Evolutionary conservation across 148 eudicot species (phyloP).

Genomic region (Diospyros lotus): DNA sequence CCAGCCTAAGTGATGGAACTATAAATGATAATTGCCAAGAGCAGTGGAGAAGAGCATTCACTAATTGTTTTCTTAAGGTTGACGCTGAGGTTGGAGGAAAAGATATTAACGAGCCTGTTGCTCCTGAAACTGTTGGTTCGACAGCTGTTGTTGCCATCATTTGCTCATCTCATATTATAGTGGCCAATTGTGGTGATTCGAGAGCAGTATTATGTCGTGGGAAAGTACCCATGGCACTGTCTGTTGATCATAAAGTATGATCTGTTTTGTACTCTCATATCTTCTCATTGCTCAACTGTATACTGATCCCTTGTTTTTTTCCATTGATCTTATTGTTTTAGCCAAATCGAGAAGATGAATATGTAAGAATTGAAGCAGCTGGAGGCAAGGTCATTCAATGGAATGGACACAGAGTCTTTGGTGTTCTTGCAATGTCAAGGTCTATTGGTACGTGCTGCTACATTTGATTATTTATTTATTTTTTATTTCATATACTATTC

Average conservation of each 20-base stretch:
- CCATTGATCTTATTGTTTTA: conserved; percentile 7
- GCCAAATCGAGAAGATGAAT: conserved; percentile 60
- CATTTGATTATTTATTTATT: background rate
- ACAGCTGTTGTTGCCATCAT: conserved; percentile 52
- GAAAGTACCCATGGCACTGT: conserved; percentile 47
- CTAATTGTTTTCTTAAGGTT: conserved; percentile 39
- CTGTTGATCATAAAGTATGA: conserved; percentile 54
- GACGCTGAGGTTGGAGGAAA: conserved; percentile 49
- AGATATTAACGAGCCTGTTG: conserved; percentile 28
- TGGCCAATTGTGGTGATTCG: conserved; percentile 58
- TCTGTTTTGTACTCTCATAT: background rate
- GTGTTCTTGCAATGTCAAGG: conserved; percentile 64
- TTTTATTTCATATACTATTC: background rate
- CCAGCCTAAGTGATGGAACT: conserved; percentile 16
- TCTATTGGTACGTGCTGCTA: conserved; percentile 44
- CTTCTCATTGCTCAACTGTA: background rate
- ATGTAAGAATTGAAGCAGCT: conserved; percentile 52
- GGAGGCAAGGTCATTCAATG: conserved; percentile 61
- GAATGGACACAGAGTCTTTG: conserved; percentile 62
- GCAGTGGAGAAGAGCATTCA: conserved; percentile 41
- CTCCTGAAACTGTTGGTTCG: conserved; percentile 61
- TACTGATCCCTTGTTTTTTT: background rate
- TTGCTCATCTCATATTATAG: conserved; percentile 55
- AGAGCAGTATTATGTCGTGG: conserved; percentile 56
- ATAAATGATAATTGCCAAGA: conserved; percentile 29